These are phyloP conservation scores for Pythium folliculosum DNA, from an alignment of 352 stramenopile genomes.

Conservation along the genomic window DNA sequence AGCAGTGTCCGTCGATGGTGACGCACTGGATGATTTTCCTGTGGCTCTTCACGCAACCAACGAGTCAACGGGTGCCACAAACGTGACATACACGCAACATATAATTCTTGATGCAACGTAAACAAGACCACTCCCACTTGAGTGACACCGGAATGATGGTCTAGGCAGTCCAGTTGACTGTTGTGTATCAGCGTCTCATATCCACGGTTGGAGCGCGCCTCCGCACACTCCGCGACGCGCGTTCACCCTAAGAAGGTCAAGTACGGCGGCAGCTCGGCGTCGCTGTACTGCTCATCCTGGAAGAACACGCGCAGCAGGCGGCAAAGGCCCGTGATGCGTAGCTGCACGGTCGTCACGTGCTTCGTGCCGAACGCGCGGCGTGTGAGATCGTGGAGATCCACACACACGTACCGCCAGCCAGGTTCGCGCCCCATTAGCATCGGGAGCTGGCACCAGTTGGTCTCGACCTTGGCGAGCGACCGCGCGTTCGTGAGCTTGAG, in stretches of 20 bases:
- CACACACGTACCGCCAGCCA: constrained; percentile 74
- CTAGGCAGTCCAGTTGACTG: neutral
- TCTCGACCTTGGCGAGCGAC: constrained; percentile 63
- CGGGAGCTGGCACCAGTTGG: constrained; percentile 56
- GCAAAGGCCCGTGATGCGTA: constrained; percentile 66
- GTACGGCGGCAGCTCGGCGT: constrained; percentile 62
- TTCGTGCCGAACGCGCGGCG: constrained; percentile 64
- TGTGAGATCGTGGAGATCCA: constrained; percentile 76
- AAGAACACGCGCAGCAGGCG: constrained; percentile 78
- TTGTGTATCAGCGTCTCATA: neutral
- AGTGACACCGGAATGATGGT: constrained; percentile 1
- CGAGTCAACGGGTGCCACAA: constrained; percentile 4
- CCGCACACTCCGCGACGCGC: too few species aligned
- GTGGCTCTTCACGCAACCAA: constrained; percentile 30
- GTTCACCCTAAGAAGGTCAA: constrained; percentile 64
- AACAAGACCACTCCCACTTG: neutral
- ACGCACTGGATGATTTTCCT: neutral
- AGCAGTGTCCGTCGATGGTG: neutral
- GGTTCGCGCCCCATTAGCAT: constrained; percentile 42
- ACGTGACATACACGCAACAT: constrained; percentile 9
- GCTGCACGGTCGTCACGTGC: constrained; percentile 71
- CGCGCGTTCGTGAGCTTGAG: constrained; percentile 72
- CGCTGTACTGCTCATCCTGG: constrained; percentile 75
- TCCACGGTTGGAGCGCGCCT: too few species aligned
- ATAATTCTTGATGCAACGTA: neutral